phyloP scores from a whole-genome alignment of 169 alveolate species.

The Eimeria necatrix region DNA sequence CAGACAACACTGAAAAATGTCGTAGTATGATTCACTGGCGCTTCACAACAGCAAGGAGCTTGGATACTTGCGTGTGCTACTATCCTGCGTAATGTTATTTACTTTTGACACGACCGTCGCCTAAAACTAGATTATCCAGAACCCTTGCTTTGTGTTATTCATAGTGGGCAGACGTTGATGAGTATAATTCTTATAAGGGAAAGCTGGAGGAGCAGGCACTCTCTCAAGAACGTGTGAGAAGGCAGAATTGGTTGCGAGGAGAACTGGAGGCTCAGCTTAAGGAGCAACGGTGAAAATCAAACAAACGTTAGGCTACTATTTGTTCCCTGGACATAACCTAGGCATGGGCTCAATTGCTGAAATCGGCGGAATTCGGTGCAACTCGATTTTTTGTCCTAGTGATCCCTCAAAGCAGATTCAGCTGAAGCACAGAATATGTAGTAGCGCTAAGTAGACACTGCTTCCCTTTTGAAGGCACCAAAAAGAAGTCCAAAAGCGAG shows the following conservation, averaged over 20 bases:
- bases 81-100: too few species aligned
- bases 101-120: too few species aligned
- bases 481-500: conserved; percentile 48
- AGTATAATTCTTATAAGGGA: conserved; percentile 51
- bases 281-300: conserved; percentile 38
- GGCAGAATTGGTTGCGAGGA: conserved; percentile 27
- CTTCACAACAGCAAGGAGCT: too few species aligned
- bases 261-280: conserved; percentile 62
- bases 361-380: too few species aligned
- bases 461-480: conserved; percentile 33
- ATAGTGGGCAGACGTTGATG: conserved; percentile 73
- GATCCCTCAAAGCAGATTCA: too few species aligned
- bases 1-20: background rate
- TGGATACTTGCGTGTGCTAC: too few species aligned
- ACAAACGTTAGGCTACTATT: too few species aligned
- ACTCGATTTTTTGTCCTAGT: too few species aligned
- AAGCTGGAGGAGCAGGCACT: conserved; percentile 57
- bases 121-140: too few species aligned
- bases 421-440: background rate
- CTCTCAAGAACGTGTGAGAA: conserved; percentile 40
- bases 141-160: background rate
- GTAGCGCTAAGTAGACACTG: background rate
- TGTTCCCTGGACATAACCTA: too few species aligned
- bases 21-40: background rate
- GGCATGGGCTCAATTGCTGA: too few species aligned